phyloP scores from a whole-genome alignment of 768 basidiomycete species.

The Clitopilus passeckerianus region DNA sequence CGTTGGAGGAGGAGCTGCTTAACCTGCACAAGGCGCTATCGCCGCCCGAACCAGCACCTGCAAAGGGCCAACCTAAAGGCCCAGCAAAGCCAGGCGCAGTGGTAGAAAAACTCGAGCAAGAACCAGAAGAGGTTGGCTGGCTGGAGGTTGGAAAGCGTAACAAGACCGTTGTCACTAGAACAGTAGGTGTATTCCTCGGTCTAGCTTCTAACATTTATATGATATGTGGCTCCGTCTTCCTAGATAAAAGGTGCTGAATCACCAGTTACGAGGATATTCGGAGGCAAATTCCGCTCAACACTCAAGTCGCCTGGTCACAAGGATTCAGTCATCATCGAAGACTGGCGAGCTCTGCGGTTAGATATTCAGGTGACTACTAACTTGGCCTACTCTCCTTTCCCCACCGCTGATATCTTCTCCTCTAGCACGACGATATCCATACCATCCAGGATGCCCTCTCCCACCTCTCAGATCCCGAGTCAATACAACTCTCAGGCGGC shows the following conservation, averaged over 20 bases:
- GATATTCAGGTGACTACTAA: constrained; percentile 73
- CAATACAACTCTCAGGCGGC: constrained; percentile 63
- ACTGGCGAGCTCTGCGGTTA: constrained; percentile 83
- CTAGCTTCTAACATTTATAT: constrained; percentile 2
- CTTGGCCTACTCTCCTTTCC: not conserved
- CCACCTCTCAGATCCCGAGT: constrained; percentile 73
- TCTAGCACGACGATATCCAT: constrained; percentile 64
- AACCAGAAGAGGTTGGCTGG: constrained; percentile 67
- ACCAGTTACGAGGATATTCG: constrained; percentile 89
- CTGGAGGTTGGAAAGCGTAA: constrained; percentile 91
- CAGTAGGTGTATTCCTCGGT: constrained; percentile 40
- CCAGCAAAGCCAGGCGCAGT: constrained; percentile 15
- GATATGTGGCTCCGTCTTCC: not conserved
- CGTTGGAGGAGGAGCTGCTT: constrained; percentile 88
- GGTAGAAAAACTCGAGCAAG: constrained; percentile 31
- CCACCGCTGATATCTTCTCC: not conserved
- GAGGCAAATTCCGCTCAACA: constrained; percentile 86
- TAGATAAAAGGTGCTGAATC: constrained; percentile 80
- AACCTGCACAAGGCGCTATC: constrained; percentile 47
- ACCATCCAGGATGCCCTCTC: constrained; percentile 81
- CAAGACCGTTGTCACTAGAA: constrained; percentile 71
- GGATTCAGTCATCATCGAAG: constrained; percentile 86
- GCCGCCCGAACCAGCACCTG: constrained; percentile 33
- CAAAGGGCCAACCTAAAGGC: constrained; percentile 14
- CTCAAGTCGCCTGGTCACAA: constrained; percentile 76